Base-by-base conservation (phyloP, 441 rosid species). In the Metrosideros polymorpha region DNA sequence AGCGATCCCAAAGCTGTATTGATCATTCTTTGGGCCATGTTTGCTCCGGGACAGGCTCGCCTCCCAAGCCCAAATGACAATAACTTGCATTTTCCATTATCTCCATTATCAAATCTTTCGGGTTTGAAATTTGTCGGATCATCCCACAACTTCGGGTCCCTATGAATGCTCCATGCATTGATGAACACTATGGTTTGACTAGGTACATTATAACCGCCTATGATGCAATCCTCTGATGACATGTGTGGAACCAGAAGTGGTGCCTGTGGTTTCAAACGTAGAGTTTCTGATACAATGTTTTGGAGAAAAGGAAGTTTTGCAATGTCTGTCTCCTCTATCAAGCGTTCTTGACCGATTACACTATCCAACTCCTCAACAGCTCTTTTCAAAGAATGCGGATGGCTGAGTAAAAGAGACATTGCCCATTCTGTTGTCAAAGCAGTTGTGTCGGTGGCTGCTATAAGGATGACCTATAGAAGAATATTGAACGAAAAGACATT, bases 91-190 rank as follows among this genome's bases (percentile, higher is more conserved):
- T 42, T 29, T 27, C 66, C 86, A 2, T 27, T 53, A 9, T 29
- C 45, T 22, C 18, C 45, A 27, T 42, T 30, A 13, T 29, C 82
- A 29, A 87, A 84, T 43, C 89, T 57, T 84, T 87, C 87, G 1
- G 89, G 86, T 47, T 30, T 84, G 35, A 87, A 87, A 18, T 30
- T 6, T 5, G 25, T 42, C 6, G 89, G 71, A 12, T 87, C 85
- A 3, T 79, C 85, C 89, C 89, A 87, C 29, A 84, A 24, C 2
- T 57, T 13, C 4, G 83, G 83, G 82, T 84, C 89, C 55, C 89
- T 77, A 1, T 87, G 89, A 35, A 82, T 84, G 45, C 79, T 59
- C 86, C 89, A 82, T 10, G 51, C 86, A 59, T 87, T 87, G 56
- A 86, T 29, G 50, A 86, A 30, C 3, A 82, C 84, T 19, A 57